Conservation (phyloP, 805 yeast species). For the Kodamaea neixiangensis region DNA sequence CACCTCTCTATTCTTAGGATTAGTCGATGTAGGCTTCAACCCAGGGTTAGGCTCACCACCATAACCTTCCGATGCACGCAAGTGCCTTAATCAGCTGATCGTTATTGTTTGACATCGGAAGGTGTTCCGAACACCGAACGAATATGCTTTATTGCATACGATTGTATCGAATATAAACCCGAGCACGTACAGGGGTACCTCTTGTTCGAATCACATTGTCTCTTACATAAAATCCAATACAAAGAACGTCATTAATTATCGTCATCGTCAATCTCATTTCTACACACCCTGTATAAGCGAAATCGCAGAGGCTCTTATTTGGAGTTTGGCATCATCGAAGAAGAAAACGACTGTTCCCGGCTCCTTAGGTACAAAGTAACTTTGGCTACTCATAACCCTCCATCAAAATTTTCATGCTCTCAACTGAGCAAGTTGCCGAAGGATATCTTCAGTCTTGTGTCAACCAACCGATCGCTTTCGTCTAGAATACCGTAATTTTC, state of each 20-base stretch:
- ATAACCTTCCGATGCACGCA: too few relatives aligned
- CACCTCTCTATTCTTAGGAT: too few relatives aligned
- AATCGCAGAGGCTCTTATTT: background rate
- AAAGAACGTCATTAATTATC: background rate
- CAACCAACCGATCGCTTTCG: constrained; percentile 22
- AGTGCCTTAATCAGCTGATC: background rate
- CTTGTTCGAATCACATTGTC: background rate
- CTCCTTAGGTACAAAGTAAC: background rate
- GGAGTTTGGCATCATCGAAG: background rate
- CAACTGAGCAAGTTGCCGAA: constrained; percentile 4
- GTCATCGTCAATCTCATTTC: background rate
- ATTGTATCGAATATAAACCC: background rate
- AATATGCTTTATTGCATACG: too few relatives aligned
- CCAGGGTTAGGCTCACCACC: too few relatives aligned
- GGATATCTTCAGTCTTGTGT: constrained; percentile 6
- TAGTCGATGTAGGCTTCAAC: too few relatives aligned
- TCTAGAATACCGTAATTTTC: constrained; percentile 32
- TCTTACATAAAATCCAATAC: background rate
- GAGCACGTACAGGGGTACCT: background rate
- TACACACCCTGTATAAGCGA: background rate
- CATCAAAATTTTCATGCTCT: background rate
- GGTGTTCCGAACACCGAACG: background rate
- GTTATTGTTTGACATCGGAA: background rate
- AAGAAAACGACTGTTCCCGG: background rate
- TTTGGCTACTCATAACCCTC: background rate